phyloP scores from a whole-genome alignment of 2,329 filamentous ascomycete genomes.

The Aspergillus glaucus region DNA sequence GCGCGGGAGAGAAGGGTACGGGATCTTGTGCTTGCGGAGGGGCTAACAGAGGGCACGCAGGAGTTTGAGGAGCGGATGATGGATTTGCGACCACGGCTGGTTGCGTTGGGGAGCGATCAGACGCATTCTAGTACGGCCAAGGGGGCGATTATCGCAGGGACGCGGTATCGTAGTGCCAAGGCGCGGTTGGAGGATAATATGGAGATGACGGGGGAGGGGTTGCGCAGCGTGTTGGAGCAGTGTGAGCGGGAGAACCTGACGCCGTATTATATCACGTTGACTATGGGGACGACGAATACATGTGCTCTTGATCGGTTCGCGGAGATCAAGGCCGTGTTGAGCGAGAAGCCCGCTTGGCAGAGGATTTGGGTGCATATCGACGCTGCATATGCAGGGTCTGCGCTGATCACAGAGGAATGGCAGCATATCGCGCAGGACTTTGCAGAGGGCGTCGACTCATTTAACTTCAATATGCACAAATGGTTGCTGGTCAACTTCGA shows the following conservation, averaged over 20 bases:
- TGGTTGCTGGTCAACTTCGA: slow-evolving; percentile 96
- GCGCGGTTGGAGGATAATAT: slow-evolving; percentile 59
- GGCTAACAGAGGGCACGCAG: slow-evolving; percentile 38
- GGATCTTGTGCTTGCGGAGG: slow-evolving; percentile 49
- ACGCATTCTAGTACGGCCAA: slow-evolving; percentile 83
- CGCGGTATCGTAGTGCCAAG: slow-evolving; percentile 67
- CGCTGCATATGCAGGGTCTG: slow-evolving; percentile 83
- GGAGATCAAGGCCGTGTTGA: slow-evolving; percentile 55
- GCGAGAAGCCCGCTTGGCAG: slow-evolving; percentile 42
- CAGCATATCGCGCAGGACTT: slow-evolving; percentile 61
- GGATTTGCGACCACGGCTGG: slow-evolving; percentile 61
- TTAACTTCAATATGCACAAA: slow-evolving; percentile 96
- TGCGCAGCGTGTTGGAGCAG: slow-evolving; percentile 58
- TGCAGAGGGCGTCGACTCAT: slow-evolving; percentile 65
- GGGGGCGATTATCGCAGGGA: slow-evolving; percentile 76
- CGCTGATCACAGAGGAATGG: slow-evolving; percentile 75
- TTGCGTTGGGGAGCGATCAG: slow-evolving; percentile 72
- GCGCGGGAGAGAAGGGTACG: slow-evolving; percentile 73
- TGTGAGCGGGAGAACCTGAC: slow-evolving; percentile 64
- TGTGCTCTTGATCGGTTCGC: slow-evolving; percentile 80
- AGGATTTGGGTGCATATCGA: slow-evolving; percentile 88
- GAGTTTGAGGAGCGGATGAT: slow-evolving; percentile 66
- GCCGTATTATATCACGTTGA: slow-evolving; percentile 81
- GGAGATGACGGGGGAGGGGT: slow-evolving; percentile 59
- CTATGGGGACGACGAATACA: slow-evolving; percentile 78